phyloP scores from a whole-genome alignment of 805 yeast genomes.

The Barnettozyma californica region DNA sequence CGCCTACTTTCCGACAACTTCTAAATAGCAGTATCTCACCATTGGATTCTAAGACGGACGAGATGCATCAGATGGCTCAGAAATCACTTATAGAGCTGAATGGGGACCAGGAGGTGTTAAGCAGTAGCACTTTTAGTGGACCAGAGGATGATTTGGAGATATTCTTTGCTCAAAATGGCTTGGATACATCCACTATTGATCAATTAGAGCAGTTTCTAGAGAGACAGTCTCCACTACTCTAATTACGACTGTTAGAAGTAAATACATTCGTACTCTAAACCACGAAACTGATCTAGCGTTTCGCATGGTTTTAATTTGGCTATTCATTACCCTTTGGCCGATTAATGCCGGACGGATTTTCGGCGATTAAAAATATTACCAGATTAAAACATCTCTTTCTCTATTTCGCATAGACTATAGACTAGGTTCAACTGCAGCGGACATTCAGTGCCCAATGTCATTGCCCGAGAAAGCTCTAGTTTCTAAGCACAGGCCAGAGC shows the following conservation, averaged over 20 bases:
- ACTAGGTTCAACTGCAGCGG: too few relatives aligned
- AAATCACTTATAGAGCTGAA: background rate
- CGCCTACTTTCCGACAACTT: background rate
- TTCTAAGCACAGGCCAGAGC: background rate
- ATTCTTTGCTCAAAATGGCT: slow-evolving; percentile 5
- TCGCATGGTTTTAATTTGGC: too few relatives aligned
- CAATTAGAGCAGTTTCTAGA: slow-evolving; percentile 6
- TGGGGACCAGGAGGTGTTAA: background rate
- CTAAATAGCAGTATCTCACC: background rate
- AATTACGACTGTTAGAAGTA: slow-evolving; percentile 19
- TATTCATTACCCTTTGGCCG: background rate
- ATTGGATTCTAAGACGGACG: background rate
- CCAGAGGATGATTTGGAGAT: slow-evolving; percentile 3
- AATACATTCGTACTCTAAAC: too few relatives aligned
- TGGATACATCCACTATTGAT: slow-evolving; percentile 6
- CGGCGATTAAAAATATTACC: background rate
- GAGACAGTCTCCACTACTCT: background rate
- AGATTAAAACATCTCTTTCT: background rate
- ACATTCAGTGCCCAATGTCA: background rate
- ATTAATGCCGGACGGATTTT: background rate
- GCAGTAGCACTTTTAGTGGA: background rate
- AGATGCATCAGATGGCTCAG: background rate
- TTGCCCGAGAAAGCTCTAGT: background rate
- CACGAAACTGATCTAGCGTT: too few relatives aligned
- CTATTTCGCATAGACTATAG: too few relatives aligned